These are phyloP conservation scores for Punctularia strigosozonata DNA, from an alignment of 768 basidiomycete genomes.

Conservation along the genomic window DNA sequence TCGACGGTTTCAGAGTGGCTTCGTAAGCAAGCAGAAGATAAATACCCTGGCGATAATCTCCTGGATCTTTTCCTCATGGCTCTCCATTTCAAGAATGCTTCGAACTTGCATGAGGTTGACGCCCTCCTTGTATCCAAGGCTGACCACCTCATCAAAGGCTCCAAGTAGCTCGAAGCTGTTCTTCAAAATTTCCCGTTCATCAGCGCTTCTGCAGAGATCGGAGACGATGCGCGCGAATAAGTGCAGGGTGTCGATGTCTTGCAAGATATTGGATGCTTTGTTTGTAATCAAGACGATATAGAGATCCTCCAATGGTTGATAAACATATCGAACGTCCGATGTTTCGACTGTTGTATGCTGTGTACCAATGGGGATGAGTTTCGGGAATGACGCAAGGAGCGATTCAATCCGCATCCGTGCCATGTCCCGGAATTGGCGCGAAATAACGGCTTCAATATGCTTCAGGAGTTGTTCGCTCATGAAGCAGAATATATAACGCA, in stretches of 20 bases:
- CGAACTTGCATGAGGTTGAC: conserved; percentile 72
- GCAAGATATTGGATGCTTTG: conserved; percentile 96
- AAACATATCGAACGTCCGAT: conserved; percentile 90
- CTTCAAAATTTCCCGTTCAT: conserved; percentile 81
- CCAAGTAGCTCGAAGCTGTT: conserved; percentile 90
- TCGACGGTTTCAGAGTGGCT: not conserved
- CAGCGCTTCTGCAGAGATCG: conserved; percentile 76
- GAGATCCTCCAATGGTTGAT: conserved; percentile 91
- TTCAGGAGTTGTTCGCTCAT: not conserved
- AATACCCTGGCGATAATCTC: conserved; percentile 92
- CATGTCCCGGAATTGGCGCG: conserved; percentile 93
- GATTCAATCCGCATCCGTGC: conserved; percentile 88
- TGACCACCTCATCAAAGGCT: conserved; percentile 95
- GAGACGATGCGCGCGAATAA: conserved; percentile 91
- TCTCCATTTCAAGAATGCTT: conserved; percentile 79
- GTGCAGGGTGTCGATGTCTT: conserved; percentile 94
- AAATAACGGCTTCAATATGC: conserved; percentile 68
- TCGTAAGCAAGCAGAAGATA: conserved; percentile 2
- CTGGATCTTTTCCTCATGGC: conserved; percentile 90
- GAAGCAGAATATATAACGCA: conserved; percentile 22
- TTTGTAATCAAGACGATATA: conserved; percentile 98
- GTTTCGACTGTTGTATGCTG: conserved; percentile 98
- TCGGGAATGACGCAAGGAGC: conserved; percentile 92
- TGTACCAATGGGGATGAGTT: conserved; percentile 87
- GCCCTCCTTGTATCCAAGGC: conserved; percentile 74